phyloP scores from a whole-genome alignment of 140 eudicot genomes.

The Cichorium intybus region DNA sequence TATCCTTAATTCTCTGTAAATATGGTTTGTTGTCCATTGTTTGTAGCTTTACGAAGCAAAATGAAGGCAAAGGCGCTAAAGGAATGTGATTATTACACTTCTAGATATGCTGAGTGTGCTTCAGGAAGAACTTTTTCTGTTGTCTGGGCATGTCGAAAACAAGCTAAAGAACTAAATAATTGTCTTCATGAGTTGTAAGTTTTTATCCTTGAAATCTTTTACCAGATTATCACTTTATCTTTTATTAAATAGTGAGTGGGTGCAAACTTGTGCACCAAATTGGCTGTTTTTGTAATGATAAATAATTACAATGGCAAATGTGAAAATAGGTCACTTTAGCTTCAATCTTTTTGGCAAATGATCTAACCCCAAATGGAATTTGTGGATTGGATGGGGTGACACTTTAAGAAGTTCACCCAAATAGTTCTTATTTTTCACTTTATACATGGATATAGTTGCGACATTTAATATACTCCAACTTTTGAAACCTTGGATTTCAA shows the following conservation, averaged over 20 bases:
- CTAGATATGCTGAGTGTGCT: conserved; percentile 92
- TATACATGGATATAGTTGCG: too few species aligned
- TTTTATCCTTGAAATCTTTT: conserved; percentile 15
- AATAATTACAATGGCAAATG: conserved; percentile 1
- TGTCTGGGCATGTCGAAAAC: conserved; percentile 83
- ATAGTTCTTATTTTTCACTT: too few species aligned
- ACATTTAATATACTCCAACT: too few species aligned
- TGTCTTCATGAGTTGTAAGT: conserved; percentile 97
- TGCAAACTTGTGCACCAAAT: not conserved
- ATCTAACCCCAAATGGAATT: too few species aligned
- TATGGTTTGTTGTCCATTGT: not conserved
- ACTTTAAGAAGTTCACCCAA: too few species aligned
- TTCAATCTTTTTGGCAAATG: not conserved
- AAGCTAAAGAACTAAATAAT: conserved; percentile 76
- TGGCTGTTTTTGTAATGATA: not conserved
- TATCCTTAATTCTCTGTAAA: not conserved
- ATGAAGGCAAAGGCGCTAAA: conserved; percentile 97
- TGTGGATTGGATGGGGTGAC: too few species aligned
- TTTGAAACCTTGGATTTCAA: too few species aligned
- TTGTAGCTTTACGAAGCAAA: conserved; percentile 91
- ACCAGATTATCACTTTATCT: not conserved
- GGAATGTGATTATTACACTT: conserved; percentile 63
- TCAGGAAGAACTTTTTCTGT: conserved; percentile 86
- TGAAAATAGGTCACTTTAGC: not conserved
- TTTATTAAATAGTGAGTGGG: not conserved